phyloP scores from a whole-genome alignment of 768 basidiomycete genomes.

The Suillus paluster region DNA sequence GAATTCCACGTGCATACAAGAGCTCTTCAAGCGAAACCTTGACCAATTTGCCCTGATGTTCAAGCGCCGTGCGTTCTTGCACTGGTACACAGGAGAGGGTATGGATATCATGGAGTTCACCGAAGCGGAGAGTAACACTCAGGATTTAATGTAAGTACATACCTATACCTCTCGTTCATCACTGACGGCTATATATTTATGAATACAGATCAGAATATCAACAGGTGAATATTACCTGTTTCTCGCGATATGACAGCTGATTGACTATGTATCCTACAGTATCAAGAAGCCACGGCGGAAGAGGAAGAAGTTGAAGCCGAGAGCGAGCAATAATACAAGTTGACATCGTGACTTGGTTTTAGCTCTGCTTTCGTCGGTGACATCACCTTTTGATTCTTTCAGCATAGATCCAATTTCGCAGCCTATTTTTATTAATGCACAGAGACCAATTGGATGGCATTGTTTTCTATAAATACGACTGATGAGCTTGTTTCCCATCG shows the following conservation, averaged over 20 bases:
- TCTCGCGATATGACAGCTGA: neutral
- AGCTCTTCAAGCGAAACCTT: slow-evolving; percentile 78
- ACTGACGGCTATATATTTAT: slow-evolving; percentile 14
- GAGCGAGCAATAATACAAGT: slow-evolving; percentile 33
- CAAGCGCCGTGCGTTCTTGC: slow-evolving; percentile 83
- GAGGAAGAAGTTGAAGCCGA: slow-evolving; percentile 42
- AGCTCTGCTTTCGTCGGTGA: neutral
- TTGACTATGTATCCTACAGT: slow-evolving; percentile 40
- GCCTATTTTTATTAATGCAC: slow-evolving; percentile 1
- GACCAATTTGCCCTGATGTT: slow-evolving; percentile 82
- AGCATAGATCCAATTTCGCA: neutral
- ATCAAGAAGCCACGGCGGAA: slow-evolving; percentile 61
- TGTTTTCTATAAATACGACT: neutral
- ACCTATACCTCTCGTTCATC: slow-evolving; percentile 1
- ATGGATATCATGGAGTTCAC: slow-evolving; percentile 87
- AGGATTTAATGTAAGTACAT: slow-evolving; percentile 74
- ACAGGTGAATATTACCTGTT: slow-evolving; percentile 51
- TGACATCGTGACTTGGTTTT: neutral
- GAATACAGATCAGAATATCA: slow-evolving; percentile 83
- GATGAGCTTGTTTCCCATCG: neutral
- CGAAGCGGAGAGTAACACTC: slow-evolving; percentile 84
- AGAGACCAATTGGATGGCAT: neutral
- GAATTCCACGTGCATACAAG: slow-evolving; percentile 86
- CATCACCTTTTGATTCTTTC: slow-evolving; percentile 2
- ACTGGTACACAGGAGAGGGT: slow-evolving; percentile 91